A percentile compares a stretch with the other conserved stretches of the same genome.
phyloP scores from a whole-genome alignment of 2,329 filamentous ascomycete genomes.

The Pseudogymnoascus sp. region DNA sequence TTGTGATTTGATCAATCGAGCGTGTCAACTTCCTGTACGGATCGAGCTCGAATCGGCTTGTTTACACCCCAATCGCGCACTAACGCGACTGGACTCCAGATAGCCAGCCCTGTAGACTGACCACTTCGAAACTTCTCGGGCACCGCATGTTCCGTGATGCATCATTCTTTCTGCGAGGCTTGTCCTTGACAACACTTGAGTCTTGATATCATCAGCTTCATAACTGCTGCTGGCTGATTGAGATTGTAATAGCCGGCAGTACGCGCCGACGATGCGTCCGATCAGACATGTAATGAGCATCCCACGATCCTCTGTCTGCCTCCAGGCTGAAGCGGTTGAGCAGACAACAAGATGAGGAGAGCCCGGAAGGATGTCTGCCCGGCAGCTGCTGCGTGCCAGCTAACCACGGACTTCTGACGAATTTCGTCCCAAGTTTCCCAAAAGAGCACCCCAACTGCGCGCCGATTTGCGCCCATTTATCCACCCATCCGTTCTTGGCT shows the following conservation, averaged over 20 bases:
- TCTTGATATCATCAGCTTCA: background rate
- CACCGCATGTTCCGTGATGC: background rate
- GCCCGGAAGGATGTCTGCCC: background rate
- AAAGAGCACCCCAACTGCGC: background rate
- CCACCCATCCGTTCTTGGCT: background rate
- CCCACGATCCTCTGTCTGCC: background rate
- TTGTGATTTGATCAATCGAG: background rate
- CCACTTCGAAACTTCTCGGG: background rate
- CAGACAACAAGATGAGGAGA: background rate
- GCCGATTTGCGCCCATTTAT: constrained; percentile 1
- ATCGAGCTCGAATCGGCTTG: background rate
- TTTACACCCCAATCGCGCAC: background rate
- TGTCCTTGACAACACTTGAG: background rate
- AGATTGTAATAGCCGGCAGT: background rate
- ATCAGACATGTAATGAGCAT: background rate
- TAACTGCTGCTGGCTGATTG: background rate
- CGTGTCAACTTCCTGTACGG: background rate
- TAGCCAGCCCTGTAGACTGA: background rate
- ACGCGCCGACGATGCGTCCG: background rate
- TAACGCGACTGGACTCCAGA: background rate
- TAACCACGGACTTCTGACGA: background rate
- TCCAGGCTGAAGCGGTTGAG: background rate
- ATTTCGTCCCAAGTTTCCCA: constrained; percentile 7
- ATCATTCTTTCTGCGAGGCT: background rate
- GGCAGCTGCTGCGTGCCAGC: background rate